phyloP scores from a whole-genome alignment of 495 filamentous ascomycete species.

The Penicillium goetzii region DNA sequence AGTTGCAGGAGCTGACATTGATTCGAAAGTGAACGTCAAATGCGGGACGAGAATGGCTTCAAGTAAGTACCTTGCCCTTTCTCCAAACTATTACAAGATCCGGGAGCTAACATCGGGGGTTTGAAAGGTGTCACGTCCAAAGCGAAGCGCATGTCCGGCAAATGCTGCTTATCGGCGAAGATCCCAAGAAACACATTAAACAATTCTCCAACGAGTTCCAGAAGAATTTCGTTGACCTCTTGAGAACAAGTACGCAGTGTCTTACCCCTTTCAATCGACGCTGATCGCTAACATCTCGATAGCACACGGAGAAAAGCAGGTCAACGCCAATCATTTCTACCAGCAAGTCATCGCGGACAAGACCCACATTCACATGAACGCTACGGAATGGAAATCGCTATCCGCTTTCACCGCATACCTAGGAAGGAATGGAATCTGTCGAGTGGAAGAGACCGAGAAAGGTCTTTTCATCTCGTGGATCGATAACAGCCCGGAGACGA shows the following conservation, averaged over 20 bases:
- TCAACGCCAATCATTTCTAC: constrained; percentile 90
- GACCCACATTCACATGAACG: constrained; percentile 86
- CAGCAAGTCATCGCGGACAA: constrained; percentile 66
- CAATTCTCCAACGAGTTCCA: constrained; percentile 78
- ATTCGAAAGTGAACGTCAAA: constrained; percentile 31
- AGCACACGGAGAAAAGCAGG: constrained; percentile 79
- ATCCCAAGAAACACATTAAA: constrained; percentile 77
- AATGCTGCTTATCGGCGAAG: constrained; percentile 82
- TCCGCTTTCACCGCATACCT: constrained; percentile 88
- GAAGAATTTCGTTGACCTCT: constrained; percentile 72
- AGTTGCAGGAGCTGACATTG: neutral
- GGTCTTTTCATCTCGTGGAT: constrained; percentile 85
- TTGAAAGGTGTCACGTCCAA: constrained; percentile 62
- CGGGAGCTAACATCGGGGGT: neutral
- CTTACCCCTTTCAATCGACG: neutral
- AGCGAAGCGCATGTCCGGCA: constrained; percentile 83
- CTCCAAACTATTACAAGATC: neutral
- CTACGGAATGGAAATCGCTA: constrained; percentile 81
- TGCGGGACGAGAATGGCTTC: constrained; percentile 58
- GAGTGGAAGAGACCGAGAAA: constrained; percentile 88
- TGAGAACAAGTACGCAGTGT: constrained; percentile 57
- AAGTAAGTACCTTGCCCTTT: constrained; percentile 27
- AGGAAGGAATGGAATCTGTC: constrained; percentile 79
- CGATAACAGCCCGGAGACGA: constrained; percentile 83
- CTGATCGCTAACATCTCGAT: neutral